Evolutionary conservation across 148 eudicot species (phyloP), one percentile per base, ranked within the genome.

Genomic region (Drosera capensis): DNA sequence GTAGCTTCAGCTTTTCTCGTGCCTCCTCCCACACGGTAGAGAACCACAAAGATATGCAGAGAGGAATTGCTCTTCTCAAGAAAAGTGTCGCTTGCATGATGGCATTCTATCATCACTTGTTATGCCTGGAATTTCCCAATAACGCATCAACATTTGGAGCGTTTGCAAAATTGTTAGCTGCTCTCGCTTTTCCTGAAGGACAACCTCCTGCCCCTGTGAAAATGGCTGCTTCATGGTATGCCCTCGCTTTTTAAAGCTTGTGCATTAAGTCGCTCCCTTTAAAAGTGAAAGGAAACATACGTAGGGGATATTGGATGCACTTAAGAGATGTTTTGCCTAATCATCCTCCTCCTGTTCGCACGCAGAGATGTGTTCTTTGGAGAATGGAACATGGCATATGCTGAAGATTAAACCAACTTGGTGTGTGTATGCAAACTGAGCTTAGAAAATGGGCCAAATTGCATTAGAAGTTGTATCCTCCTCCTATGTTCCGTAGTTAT

Each of bases 1-100:
- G 52, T 38, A 84, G 95, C 70, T 84, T 90, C 67, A 80, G 70
- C 48, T 80, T 73, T 67, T 58, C 87, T 56, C 62, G 72, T 21
- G 87, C 93, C 22, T 90, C 95, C 0, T 79, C 80, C 1, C 95
- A 90, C 69, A 72, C 95, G n/a, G 49, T 75, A 51, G 71, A 92
- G 55, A 69, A 66, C 12, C 99, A 92, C 70, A 67, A 68, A 54
- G 99, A 92, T 51, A 60, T 92, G 72, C 99, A 92, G 63, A 92
- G 81, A 70, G 99, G 99, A 58, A 92, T 92, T 54, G 80, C 95
- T 46, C 95, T 90, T 57, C 77, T 90, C 40, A 90, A 90, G 73
- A 90, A 81, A 64, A 90, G 95, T 68, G 99, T 90, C 59, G 88
- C 99, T 45, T 85, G 95, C 51, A 54, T 79, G 23, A 90, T 95